Evolutionary conservation across 225 moss, liverwort and hornwort species (phyloP).

Genomic region (Takakia lepidozioides): DNA sequence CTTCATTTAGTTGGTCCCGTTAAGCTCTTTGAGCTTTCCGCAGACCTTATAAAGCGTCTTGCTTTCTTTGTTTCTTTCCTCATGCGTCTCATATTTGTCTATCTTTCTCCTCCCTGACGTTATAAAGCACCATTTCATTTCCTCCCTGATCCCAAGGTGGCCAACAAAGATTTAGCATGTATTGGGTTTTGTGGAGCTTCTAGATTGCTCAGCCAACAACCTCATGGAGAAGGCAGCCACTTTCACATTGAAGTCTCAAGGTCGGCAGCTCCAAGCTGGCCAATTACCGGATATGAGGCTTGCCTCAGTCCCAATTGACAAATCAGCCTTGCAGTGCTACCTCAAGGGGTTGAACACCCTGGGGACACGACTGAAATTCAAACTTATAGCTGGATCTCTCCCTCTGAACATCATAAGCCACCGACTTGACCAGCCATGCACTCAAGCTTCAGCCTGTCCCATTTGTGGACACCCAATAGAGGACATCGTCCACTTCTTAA

Average conservation of each 20-base stretch:
- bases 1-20: too few species aligned
- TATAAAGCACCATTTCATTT: too few species aligned
- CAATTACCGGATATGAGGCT: conserved; percentile 7
- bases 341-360: conserved; percentile 9
- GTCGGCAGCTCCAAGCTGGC: background rate
- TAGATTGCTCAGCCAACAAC: conserved; percentile 10
- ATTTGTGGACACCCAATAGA: conserved; percentile 25
- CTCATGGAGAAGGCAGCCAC: conserved; percentile 3
- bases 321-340: background rate
- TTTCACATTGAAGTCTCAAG: conserved; percentile 7
- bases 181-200: conserved; percentile 10
- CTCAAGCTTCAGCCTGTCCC: conserved; percentile 10
- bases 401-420: conserved; percentile 8
- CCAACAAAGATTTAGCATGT: conserved; percentile 5
- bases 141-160: too few species aligned
- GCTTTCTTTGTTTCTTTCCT: too few species aligned
- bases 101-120: too few species aligned
- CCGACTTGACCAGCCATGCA: conserved; percentile 8
- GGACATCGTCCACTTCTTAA: conserved; percentile 26
- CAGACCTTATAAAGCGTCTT: too few species aligned
- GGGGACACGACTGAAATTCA: conserved; percentile 16
- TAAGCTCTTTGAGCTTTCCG: too few species aligned
- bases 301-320: background rate
- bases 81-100: too few species aligned
- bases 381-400: conserved; percentile 13